These are phyloP conservation scores for Kwoniella newhampshirensis DNA, from an alignment of 768 basidiomycete genomes.

Conservation along the genomic window DNA sequence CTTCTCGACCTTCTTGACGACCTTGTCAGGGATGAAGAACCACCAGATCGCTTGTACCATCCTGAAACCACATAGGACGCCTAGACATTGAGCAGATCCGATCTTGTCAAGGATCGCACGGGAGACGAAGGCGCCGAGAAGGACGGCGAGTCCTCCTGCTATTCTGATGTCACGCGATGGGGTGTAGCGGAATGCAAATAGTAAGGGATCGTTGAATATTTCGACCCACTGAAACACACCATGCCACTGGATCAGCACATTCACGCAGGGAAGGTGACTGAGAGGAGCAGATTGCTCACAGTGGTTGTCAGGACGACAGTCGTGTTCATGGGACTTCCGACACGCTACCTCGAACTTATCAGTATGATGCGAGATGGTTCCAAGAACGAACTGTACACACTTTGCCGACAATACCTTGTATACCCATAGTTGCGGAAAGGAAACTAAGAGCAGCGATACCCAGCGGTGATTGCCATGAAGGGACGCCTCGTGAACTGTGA, in stretches of 20 bases:
- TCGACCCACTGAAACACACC: conserved; percentile 85
- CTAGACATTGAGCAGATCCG: conserved; percentile 43
- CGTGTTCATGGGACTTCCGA: conserved; percentile 41
- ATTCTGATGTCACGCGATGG: conserved; percentile 69
- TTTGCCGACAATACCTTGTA: conserved; percentile 75
- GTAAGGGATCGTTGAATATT: conserved; percentile 73
- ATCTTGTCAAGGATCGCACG: conserved; percentile 39
- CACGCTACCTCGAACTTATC: conserved; percentile 20
- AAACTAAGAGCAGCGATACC: conserved; percentile 73
- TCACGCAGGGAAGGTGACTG: neutral
- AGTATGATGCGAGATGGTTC: conserved; percentile 2
- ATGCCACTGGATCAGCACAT: neutral
- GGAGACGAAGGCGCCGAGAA: conserved; percentile 68
- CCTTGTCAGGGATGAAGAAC: conserved; percentile 22
- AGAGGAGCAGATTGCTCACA: conserved; percentile 10
- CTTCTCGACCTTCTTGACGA: conserved; percentile 9
- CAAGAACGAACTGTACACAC: conserved; percentile 66
- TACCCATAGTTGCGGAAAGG: conserved; percentile 73
- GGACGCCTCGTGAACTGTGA: conserved; percentile 8
- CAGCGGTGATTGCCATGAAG: conserved; percentile 63
- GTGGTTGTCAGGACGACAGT: conserved; percentile 59
- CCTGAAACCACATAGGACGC: conserved; percentile 44
- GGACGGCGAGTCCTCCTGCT: conserved; percentile 62
- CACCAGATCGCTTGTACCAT: conserved; percentile 38
- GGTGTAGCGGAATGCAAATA: conserved; percentile 61